phyloP scores from a whole-genome alignment of 495 filamentous ascomycete species.

The Cercophora scortea region DNA sequence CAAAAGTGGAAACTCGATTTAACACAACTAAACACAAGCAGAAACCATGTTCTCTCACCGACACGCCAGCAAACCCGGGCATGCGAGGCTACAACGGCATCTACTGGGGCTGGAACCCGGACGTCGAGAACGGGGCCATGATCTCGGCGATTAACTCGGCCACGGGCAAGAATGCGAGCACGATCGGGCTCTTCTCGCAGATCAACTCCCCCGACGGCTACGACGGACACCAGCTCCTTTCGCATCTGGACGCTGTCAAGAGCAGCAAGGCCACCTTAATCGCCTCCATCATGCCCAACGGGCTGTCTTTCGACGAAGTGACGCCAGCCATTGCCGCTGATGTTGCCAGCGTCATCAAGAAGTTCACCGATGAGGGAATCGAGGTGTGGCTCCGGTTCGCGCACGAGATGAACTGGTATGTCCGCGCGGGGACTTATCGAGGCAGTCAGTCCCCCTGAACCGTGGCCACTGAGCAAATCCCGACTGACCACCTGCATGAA shows the following conservation, averaged over 20 bases:
- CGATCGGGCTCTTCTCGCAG: conserved; percentile 1
- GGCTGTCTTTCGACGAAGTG: conserved; percentile 2
- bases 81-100: conserved; percentile 4
- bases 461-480: too few relatives aligned
- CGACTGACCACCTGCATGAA: too few relatives aligned
- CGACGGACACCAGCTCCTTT: conserved; percentile 3
- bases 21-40: not conserved
- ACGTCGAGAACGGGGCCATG: not conserved
- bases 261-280: not conserved
- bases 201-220: conserved; percentile 5
- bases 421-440: conserved; percentile 2
- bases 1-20: not conserved
- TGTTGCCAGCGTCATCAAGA: conserved; percentile 1
- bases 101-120: conserved; percentile 8
- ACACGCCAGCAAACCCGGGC: not conserved
- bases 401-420: conserved; percentile 12
- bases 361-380: conserved; percentile 6
- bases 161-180: not conserved
- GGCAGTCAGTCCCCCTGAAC: conserved; percentile 2
- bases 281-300: conserved; percentile 8
- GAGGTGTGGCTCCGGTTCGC: conserved; percentile 11
- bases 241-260: not conserved
- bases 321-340: conserved; percentile 1
- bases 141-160: conserved; percentile 2
- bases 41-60: not conserved